These are phyloP conservation scores for Linnemannia hyalina DNA, from an alignment of 192 early-diverging fungal genomes.

Conservation along the genomic window DNA sequence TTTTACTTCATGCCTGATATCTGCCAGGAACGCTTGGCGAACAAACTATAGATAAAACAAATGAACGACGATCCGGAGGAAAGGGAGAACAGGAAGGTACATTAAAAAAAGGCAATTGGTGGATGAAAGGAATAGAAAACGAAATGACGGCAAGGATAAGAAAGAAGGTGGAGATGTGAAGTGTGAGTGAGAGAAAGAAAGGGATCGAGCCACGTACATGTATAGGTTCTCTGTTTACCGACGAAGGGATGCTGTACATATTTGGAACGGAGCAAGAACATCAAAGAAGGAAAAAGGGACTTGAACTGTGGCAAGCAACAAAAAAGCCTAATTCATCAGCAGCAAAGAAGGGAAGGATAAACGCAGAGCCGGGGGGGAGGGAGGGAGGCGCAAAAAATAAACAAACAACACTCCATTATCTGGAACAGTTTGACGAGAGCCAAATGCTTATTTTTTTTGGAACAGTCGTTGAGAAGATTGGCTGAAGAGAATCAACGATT, in stretches of 20 bases:
- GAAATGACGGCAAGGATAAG: background rate
- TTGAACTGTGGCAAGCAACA: background rate
- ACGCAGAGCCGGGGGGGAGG: constrained; percentile 25
- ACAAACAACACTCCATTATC: constrained; percentile 1
- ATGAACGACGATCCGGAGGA: background rate
- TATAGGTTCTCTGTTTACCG: background rate
- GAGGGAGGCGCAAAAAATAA: constrained; percentile 13
- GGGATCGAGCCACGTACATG: background rate
- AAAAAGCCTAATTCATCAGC: constrained; percentile 6
- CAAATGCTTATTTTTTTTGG: background rate
- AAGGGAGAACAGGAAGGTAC: background rate
- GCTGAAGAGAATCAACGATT: background rate
- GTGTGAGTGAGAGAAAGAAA: background rate
- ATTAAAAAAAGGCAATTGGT: background rate
- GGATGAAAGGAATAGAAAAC: background rate
- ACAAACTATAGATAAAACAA: background rate
- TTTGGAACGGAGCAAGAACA: background rate
- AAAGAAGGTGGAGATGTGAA: background rate
- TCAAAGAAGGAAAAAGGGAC: background rate
- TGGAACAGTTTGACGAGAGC: background rate
- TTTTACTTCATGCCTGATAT: background rate
- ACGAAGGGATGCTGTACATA: background rate
- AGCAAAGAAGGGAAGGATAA: constrained; percentile 1
- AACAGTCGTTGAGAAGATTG: background rate
- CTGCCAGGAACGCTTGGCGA: background rate